Evolutionary conservation across 148 eudicot genomes (phyloP).

Genomic region (Rhododendron griersonianum): DNA sequence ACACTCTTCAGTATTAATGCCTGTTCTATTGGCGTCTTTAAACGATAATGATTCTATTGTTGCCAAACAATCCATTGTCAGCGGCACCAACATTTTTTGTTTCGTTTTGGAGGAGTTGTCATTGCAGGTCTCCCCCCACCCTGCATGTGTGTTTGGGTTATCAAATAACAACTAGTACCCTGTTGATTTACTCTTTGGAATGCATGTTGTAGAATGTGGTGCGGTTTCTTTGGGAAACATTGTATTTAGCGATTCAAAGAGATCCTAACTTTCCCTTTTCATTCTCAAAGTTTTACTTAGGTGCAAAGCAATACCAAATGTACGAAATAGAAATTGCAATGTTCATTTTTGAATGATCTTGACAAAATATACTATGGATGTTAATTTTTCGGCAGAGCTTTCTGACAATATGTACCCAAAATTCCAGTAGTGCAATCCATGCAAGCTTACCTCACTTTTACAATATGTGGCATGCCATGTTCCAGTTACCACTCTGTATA

Average conservation of each 20-base stretch:
- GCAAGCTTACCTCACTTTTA: neutral
- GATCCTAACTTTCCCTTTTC: neutral
- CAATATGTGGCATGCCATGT: neutral
- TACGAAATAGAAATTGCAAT: no score
- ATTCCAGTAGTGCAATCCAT: neutral
- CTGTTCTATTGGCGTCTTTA: conserved; percentile 43
- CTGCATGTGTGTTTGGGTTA: neutral
- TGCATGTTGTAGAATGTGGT: neutral
- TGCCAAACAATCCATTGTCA: conserved; percentile 57
- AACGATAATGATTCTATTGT: conserved; percentile 57
- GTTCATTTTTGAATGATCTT: neutral
- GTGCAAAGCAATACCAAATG: neutral
- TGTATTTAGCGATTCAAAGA: neutral
- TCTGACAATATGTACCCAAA: neutral
- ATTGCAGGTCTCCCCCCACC: conserved; percentile 56
- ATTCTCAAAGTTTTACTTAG: neutral
- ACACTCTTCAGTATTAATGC: conserved; percentile 51
- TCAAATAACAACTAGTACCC: neutral
- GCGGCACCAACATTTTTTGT: conserved; percentile 59
- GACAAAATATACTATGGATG: neutral
- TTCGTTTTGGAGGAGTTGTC: conserved; percentile 59
- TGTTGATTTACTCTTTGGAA: neutral
- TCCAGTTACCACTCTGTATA: neutral
- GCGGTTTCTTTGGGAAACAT: neutral
- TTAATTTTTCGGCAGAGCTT: neutral